Evolutionary conservation across 495 filamentous ascomycete species (phyloP).

Genomic region (Gamarada debralockiae): DNA sequence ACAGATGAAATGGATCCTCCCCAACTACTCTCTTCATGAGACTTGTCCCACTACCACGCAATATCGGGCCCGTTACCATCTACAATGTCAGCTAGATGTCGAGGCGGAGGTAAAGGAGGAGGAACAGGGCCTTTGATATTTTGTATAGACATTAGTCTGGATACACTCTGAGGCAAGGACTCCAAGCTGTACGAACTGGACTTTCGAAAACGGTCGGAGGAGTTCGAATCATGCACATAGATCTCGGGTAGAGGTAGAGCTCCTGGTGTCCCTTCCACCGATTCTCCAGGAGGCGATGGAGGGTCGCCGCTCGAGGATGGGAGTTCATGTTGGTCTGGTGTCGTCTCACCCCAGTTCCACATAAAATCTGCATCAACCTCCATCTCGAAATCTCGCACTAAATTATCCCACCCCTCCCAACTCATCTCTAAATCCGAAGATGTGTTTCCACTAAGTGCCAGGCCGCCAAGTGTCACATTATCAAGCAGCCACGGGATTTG

Average conservation of each 20-base stretch:
- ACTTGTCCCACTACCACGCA: slow-evolving; percentile 29
- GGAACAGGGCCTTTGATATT: slow-evolving; percentile 38
- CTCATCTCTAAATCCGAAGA: too few species aligned
- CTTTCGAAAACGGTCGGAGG: slow-evolving; percentile 44
- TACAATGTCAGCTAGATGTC: slow-evolving; percentile 34
- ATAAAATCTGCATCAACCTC: too few species aligned
- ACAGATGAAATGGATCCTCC: slow-evolving; percentile 23
- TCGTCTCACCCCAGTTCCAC: too few species aligned
- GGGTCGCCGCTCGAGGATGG: too few species aligned
- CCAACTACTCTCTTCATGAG: slow-evolving; percentile 21
- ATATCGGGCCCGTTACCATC: slow-evolving; percentile 22
- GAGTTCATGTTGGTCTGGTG: too few species aligned
- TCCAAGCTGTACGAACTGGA: slow-evolving; percentile 39
- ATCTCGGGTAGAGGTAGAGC: slow-evolving; percentile 42
- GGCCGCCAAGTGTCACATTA: too few species aligned
- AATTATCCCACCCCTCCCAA: too few species aligned
- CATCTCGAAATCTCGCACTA: too few species aligned
- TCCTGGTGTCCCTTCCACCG: too few species aligned
- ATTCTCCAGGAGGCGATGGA: too few species aligned
- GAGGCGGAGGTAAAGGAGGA: slow-evolving; percentile 50
- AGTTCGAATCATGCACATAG: slow-evolving; percentile 48
- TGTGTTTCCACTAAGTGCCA: too few species aligned
- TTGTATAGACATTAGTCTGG: slow-evolving; percentile 46
- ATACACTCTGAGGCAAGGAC: slow-evolving; percentile 35
- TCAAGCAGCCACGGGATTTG: too few species aligned